These are phyloP conservation scores for Shiraia sp. DNA, from an alignment of 2,329 filamentous ascomycete genomes.

Conservation along the genomic window DNA sequence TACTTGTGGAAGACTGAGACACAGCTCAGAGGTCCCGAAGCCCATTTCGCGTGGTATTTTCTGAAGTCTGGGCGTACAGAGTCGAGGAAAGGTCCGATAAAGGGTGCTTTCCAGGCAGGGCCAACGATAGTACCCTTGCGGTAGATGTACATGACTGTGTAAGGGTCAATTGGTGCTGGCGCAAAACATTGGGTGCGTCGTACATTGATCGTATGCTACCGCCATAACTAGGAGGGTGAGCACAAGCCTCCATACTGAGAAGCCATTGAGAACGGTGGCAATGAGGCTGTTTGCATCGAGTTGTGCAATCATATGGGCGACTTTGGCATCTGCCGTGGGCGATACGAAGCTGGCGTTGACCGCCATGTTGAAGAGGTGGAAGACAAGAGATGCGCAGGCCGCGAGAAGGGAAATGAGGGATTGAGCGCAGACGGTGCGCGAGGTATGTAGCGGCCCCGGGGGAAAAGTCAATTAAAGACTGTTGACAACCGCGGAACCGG, in stretches of 20 bases:
- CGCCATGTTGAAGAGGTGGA: constrained; percentile 26
- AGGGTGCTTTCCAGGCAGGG: constrained; percentile 53
- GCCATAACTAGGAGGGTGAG: constrained; percentile 72
- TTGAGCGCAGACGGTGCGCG: constrained; percentile 10
- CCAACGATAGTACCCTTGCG: constrained; percentile 53
- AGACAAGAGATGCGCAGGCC: constrained; percentile 6
- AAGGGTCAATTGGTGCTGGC: constrained; percentile 38
- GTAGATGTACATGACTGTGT: constrained; percentile 56
- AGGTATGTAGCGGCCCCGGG: constrained; percentile 5
- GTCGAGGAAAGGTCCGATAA: constrained; percentile 88
- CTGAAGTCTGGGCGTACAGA: constrained; percentile 91
- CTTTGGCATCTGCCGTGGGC: constrained; percentile 45
- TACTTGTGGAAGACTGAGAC: constrained; percentile 99
- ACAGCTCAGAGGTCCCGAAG: constrained; percentile 87
- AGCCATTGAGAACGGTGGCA: constrained; percentile 34
- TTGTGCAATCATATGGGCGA: constrained; percentile 34
- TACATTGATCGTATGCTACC: constrained; percentile 88
- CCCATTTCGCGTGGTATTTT: constrained; percentile 91
- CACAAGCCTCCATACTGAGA: constrained; percentile 33
- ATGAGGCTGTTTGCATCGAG: constrained; percentile 37
- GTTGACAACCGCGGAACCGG: constrained; percentile 8
- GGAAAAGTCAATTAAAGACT: constrained; percentile 9
- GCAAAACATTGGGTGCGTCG: constrained; percentile 42
- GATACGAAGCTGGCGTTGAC: constrained; percentile 46
- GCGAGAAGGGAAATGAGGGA: neutral